Evolutionary conservation across 441 rosid genomes (phyloP).

Genomic region (Pelargonium fulgidum): DNA sequence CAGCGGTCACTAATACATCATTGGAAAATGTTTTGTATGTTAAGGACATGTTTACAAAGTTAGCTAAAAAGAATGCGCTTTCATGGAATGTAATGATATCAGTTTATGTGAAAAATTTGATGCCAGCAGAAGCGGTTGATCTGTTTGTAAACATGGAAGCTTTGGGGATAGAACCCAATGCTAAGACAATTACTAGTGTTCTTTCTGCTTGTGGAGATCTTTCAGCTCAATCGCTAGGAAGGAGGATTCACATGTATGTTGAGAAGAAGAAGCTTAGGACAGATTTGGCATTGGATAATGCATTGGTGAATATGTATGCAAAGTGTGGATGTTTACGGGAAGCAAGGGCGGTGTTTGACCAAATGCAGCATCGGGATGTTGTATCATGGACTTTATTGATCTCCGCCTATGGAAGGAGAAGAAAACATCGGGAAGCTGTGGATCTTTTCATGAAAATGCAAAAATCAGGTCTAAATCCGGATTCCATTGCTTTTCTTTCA

Average conservation of each 20-base stretch:
- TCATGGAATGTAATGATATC: constrained; percentile 60
- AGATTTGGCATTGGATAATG: constrained; percentile 45
- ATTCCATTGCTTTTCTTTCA: constrained; percentile 56
- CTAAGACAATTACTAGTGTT: constrained; percentile 44
- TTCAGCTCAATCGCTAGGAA: constrained; percentile 44
- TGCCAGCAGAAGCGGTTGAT: constrained; percentile 45
- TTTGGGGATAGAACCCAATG: constrained; percentile 41
- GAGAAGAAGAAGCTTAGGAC: constrained; percentile 40
- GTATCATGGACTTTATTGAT: constrained; percentile 63
- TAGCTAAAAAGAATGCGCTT: constrained; percentile 36
- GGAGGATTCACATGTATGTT: constrained; percentile 37
- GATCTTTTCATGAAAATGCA: constrained; percentile 44
- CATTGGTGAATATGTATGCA: constrained; percentile 50
- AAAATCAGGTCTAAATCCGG: constrained; percentile 39
- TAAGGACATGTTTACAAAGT: constrained; percentile 38
- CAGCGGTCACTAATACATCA: constrained; percentile 43
- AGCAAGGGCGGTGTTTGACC: constrained; percentile 46
- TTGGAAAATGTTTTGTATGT: constrained; percentile 36
- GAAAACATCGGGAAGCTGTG: constrained; percentile 42
- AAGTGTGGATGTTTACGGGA: constrained; percentile 46
- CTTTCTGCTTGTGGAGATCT: constrained; percentile 60
- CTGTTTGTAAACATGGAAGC: constrained; percentile 37
- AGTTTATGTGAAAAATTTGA: constrained; percentile 37
- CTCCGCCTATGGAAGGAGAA: constrained; percentile 51
- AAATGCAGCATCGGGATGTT: constrained; percentile 40